Evolutionary conservation across 139 green algal genomes (phyloP).

Genomic region (Protoeuglena noctilucae): DNA sequence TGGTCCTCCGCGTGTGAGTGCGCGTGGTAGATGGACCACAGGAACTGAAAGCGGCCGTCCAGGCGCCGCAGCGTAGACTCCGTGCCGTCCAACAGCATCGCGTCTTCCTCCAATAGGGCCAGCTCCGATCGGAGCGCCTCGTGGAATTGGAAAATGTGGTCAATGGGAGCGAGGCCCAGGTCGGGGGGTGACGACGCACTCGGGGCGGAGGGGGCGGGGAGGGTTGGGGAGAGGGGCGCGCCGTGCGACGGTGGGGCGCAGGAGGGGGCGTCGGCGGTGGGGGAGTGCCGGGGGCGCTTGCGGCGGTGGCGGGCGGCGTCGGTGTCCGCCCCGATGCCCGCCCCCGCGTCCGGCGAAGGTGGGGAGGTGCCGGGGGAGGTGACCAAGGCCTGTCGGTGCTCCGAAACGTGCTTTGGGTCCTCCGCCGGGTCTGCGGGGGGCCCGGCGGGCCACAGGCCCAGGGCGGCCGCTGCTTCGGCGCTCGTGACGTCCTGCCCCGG

Average conservation of each 20-base stretch:
- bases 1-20: slow-evolving; percentile 73
- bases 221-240: too few species aligned
- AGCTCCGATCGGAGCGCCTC: slow-evolving; percentile 64
- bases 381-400: too few species aligned
- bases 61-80: slow-evolving; percentile 44
- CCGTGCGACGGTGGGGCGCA: background rate
- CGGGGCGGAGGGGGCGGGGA: too few species aligned
- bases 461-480: too few species aligned
- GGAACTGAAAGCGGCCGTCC: slow-evolving; percentile 77
- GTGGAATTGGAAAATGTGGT: slow-evolving; percentile 96
- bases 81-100: slow-evolving; percentile 13
- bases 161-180: slow-evolving; percentile 35
- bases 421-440: too few species aligned
- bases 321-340: slow-evolving; percentile 28
- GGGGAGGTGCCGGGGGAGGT: too few species aligned
- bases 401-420: too few species aligned
- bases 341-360: too few species aligned
- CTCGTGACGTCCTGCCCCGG: too few species aligned
- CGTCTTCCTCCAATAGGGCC: slow-evolving; percentile 55
- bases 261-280: background rate
- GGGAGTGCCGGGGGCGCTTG: background rate
- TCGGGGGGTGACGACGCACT: too few species aligned
- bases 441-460: too few species aligned
- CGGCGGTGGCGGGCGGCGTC: background rate
- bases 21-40: slow-evolving; percentile 64